Evolutionary conservation across 495 filamentous ascomycete genomes (phyloP), one percentile per base, ranked within the genome.

Genomic region (Elaphomyces granulatus): DNA sequence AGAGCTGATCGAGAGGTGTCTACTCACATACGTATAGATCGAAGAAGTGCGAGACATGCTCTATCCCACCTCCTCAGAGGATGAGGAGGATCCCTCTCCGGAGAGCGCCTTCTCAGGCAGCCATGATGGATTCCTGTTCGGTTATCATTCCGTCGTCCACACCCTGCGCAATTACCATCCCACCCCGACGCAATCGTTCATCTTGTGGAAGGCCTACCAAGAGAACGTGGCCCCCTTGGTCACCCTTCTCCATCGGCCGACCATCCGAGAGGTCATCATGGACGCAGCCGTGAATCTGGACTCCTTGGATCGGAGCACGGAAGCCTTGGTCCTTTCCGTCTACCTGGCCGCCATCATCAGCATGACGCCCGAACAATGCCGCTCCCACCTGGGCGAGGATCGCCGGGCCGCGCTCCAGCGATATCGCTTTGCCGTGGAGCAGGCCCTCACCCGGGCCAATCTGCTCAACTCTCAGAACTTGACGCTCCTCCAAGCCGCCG

Each of bases 381-480:
- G 52, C 26, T 32, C 45, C 9, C 43, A 42, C 2, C 21, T 66
- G 18, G 63, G 62, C 16, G 58, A 64, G 50, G 59, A 59, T 12
- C 60, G 63, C 17, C 48, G 51, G 18, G 32, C 41, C 4, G 30
- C 81, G 10, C 60, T 85, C 2, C 62, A 63, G 15, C 72, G 76
- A 38, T 92, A 85, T 49, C 78, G 82, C 4, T 87, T 88, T 49
- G 83, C 77, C 0, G 66, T 81, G 1, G 84, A 94, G 49, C 83
- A 87, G 53, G 77, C 81, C 0, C 60, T 94, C 3, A 70, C 83
- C 1, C 77, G 73, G 44, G 82, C 85, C 1, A 72, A 77, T 32
- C 76, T 92, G 32, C 55, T 93, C 2, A 78, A 76, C 34, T 81
- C 76, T 1, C 77, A 83, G 32, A 85, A 86, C 43, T 53, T 86